Percentiles rank a stretch among this genome's conserved stretches.
Conservation (phyloP, 768 basidiomycete genomes). For the Trichaptum fuscoviolaceum region DNA sequence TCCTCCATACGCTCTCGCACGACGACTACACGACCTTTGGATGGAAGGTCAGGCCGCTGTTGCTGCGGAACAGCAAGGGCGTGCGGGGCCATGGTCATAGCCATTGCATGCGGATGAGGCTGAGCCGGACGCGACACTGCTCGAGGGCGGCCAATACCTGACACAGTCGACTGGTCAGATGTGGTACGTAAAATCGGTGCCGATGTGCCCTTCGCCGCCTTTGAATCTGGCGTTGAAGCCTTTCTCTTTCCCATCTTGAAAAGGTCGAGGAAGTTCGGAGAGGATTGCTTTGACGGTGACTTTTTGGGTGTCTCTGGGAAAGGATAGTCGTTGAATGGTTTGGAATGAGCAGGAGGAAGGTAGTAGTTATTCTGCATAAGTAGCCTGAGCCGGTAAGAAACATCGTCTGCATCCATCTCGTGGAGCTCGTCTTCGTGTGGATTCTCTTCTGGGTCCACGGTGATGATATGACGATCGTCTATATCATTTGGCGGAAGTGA, state of each 20-base stretch:
- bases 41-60: conserved; percentile 20
- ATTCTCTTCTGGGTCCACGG: conserved; percentile 43
- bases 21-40: conserved; percentile 64
- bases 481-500: conserved; percentile 42
- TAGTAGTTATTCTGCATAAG: conserved; percentile 87
- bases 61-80: conserved; percentile 27
- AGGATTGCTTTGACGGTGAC: conserved; percentile 38
- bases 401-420: conserved; percentile 59
- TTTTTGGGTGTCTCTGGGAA: conserved; percentile 34
- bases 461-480: conserved; percentile 36
- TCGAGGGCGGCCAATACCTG: conserved; percentile 15
- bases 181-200: conserved; percentile 18
- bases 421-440: conserved; percentile 17
- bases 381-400: conserved; percentile 76
- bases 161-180: conserved; percentile 14
- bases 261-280: conserved; percentile 58
- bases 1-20: conserved; percentile 80
- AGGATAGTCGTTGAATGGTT: conserved; percentile 64
- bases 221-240: conserved; percentile 40
- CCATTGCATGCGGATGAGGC: conserved; percentile 16
- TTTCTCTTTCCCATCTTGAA: conserved; percentile 68
- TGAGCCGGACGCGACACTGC: conserved; percentile 13
- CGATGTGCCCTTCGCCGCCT: conserved; percentile 36
- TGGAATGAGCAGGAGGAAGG: conserved; percentile 81
- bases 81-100: conserved; percentile 30